Conservation (phyloP, 345 rosid species). For the Ceriops decandra region DNA sequence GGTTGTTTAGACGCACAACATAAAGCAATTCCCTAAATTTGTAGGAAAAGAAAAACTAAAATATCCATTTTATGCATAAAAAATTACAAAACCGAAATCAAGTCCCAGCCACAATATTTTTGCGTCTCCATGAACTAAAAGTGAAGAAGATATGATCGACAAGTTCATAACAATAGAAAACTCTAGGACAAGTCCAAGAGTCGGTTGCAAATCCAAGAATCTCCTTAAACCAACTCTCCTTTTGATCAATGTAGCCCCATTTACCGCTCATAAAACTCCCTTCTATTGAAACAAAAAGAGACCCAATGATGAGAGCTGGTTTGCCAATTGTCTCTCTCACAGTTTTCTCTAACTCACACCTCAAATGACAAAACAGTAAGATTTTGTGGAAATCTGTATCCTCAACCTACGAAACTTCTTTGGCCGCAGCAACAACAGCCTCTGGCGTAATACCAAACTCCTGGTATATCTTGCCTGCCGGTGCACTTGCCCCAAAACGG, state of each 20-base stretch:
- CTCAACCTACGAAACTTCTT: slow-evolving; percentile 38
- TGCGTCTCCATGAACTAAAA: not conserved
- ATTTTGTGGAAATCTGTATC: not conserved
- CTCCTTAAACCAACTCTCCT: slow-evolving; percentile 16
- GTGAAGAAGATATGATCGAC: not conserved
- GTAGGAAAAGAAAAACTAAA: too few species aligned
- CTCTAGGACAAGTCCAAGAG: slow-evolving; percentile 18
- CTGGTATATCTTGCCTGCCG: slow-evolving; percentile 76
- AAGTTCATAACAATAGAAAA: slow-evolving; percentile 30
- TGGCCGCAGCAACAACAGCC: slow-evolving; percentile 74
- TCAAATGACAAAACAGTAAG: not conserved
- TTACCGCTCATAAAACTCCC: slow-evolving; percentile 17
- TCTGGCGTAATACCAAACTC: slow-evolving; percentile 70
- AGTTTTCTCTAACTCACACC: slow-evolving; percentile 19
- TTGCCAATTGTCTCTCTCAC: slow-evolving; percentile 11
- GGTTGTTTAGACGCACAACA: too few species aligned
- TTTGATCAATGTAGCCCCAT: slow-evolving; percentile 22
- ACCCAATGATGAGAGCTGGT: slow-evolving; percentile 5
- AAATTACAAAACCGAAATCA: not conserved
- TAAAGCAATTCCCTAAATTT: too few species aligned
- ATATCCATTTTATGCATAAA: not conserved
- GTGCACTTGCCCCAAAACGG: slow-evolving; percentile 89
- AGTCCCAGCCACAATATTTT: not conserved
- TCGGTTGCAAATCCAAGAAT: slow-evolving; percentile 20
- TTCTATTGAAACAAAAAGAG: slow-evolving; percentile 35